phyloP scores from a whole-genome alignment of 257 asterid species.

The Solanum peruvianum region DNA sequence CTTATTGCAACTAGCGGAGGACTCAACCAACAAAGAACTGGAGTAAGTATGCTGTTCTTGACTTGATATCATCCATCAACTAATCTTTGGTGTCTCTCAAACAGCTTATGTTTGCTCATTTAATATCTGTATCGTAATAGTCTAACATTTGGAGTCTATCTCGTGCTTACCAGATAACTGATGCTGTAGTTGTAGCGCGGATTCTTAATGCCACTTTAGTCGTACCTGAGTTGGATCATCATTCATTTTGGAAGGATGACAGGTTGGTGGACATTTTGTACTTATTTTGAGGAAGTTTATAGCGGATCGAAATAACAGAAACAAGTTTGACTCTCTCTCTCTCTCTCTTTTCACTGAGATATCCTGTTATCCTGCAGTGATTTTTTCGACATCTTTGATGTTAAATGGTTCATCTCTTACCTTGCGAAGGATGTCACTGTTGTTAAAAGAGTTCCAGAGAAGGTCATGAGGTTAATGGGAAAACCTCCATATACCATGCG shows the following conservation, averaged over 20 bases:
- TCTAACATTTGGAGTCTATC: constrained; percentile 6
- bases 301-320: not conserved
- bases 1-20: constrained; percentile 99
- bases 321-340: not conserved
- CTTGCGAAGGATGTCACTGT: constrained; percentile 83
- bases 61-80: constrained; percentile 1
- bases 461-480: constrained; percentile 92
- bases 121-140: not conserved
- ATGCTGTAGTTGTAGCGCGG: constrained; percentile 97
- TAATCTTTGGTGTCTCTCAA: not conserved
- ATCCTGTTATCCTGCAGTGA: constrained; percentile 53
- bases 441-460: constrained; percentile 89
- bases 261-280: constrained; percentile 43
- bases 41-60: constrained; percentile 45
- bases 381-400: constrained; percentile 76
- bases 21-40: constrained; percentile 92
- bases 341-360: not conserved
- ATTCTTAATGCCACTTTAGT: constrained; percentile 93
- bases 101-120: not conserved
- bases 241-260: constrained; percentile 96
- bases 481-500: constrained; percentile 99
- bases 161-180: constrained; percentile 64
- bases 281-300: not conserved
- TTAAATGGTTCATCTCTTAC: constrained; percentile 91
- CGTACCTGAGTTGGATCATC: constrained; percentile 92